phyloP scores from a whole-genome alignment of 225 moss, liverwort and hornwort species.

The Bryoerythrophyllum caledonicum region DNA sequence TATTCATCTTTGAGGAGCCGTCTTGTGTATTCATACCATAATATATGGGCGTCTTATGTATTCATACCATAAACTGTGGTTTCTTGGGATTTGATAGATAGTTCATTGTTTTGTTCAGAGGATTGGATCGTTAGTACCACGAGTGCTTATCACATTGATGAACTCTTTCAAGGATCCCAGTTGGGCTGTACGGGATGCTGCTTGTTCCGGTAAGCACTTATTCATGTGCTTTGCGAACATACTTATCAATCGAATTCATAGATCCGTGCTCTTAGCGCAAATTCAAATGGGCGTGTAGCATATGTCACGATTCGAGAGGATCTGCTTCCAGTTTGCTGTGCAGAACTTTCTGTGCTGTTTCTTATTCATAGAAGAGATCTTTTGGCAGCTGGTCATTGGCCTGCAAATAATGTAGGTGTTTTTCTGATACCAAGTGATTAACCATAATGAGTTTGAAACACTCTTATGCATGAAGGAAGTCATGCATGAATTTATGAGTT shows the following conservation, averaged over 20 bases:
- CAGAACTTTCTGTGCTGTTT: conserved; percentile 24
- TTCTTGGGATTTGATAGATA: conserved; percentile 10
- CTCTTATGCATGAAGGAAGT: conserved; percentile 3
- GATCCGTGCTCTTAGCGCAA: neutral
- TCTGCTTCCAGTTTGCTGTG: conserved; percentile 15
- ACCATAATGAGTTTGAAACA: neutral
- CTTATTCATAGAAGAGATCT: conserved; percentile 7
- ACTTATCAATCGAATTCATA: neutral
- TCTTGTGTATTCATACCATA: neutral
- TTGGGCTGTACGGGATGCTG: conserved; percentile 85
- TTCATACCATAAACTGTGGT: neutral
- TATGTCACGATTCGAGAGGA: conserved; percentile 11
- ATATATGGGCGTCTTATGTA: neutral
- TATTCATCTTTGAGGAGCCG: conserved; percentile 9
- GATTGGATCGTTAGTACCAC: conserved; percentile 57
- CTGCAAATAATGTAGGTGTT: conserved; percentile 6
- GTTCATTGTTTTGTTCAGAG: conserved; percentile 41
- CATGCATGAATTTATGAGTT: conserved; percentile 14
- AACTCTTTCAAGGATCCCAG: conserved; percentile 69
- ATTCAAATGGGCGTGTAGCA: neutral
- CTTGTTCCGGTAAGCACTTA: conserved; percentile 65
- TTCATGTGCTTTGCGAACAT: neutral
- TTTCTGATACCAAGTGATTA: conserved; percentile 4
- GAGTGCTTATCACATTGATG: conserved; percentile 58
- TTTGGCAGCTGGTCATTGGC: conserved; percentile 13